Percentiles rank a stretch among this genome's conserved stretches.
These are phyloP conservation scores for Reutealis trisperma DNA, from an alignment of 345 rosid species.

Conservation along the genomic window DNA sequence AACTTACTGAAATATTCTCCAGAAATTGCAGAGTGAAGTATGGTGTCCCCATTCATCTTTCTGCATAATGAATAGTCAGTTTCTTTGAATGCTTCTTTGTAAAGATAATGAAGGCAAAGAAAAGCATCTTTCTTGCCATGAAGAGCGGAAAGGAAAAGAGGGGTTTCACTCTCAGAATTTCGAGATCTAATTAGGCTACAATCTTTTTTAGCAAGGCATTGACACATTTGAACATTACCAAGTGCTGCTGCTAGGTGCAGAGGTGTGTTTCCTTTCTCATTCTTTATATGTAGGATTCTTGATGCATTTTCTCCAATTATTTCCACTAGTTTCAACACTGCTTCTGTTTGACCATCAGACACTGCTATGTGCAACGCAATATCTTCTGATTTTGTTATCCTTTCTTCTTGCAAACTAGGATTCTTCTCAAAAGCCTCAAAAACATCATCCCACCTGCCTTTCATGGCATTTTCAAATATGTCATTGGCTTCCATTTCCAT, in stretches of 20 bases:
- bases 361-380: constrained; percentile 35
- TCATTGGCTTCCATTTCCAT: constrained; percentile 7
- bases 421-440: constrained; percentile 2
- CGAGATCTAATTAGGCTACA: constrained; percentile 7
- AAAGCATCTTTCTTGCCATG: constrained; percentile 26
- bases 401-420: background rate
- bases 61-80: constrained; percentile 10
- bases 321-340: constrained; percentile 15
- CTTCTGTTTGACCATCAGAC: background rate
- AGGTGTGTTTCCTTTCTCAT: constrained; percentile 27
- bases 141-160: constrained; percentile 28
- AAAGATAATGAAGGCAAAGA: constrained; percentile 19
- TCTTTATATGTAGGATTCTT: constrained; percentile 6
- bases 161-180: constrained; percentile 25
- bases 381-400: constrained; percentile 20
- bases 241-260: constrained; percentile 28
- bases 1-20: constrained; percentile 22
- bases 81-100: background rate
- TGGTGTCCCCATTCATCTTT: constrained; percentile 19
- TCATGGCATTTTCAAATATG: constrained; percentile 23
- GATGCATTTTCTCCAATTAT: constrained; percentile 1
- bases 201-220: constrained; percentile 16
- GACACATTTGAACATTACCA: constrained; percentile 28
- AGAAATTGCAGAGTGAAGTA: constrained; percentile 28
- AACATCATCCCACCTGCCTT: constrained; percentile 22